Conservation (phyloP, 116 monocot species). For the Dioscorea cayenensis region DNA sequence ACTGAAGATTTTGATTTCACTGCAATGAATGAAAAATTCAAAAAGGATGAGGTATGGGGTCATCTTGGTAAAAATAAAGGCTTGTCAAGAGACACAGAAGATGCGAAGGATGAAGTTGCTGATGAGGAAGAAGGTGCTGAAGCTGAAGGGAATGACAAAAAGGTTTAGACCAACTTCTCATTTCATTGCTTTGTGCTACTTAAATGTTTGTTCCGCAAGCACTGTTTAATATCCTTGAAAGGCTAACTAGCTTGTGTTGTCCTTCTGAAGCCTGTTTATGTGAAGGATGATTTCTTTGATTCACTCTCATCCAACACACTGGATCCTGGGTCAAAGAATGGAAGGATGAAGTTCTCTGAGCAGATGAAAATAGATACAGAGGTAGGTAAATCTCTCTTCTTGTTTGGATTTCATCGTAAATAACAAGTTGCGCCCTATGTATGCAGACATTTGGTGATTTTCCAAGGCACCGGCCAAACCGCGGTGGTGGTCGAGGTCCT, state of each 20-base stretch:
- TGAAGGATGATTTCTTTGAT: conserved; percentile 81
- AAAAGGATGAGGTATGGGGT: conserved; percentile 88
- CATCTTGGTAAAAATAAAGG: conserved; percentile 60
- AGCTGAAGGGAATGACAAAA: conserved; percentile 11
- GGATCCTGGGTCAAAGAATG: conserved; percentile 23
- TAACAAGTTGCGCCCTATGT: not conserved
- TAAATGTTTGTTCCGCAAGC: not conserved
- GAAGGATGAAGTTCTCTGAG: conserved; percentile 56
- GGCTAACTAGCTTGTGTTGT: conserved; percentile 1
- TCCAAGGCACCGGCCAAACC: conserved; percentile 21
- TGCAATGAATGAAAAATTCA: conserved; percentile 88
- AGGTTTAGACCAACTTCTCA: conserved; percentile 16
- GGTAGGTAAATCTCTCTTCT: conserved; percentile 15
- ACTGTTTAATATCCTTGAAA: not conserved
- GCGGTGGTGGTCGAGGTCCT: conserved; percentile 38
- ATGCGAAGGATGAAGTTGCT: conserved; percentile 25
- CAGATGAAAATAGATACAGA: conserved; percentile 65
- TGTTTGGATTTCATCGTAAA: not conserved
- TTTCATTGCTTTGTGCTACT: not conserved
- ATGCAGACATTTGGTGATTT: conserved; percentile 62
- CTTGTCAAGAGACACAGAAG: conserved; percentile 27
- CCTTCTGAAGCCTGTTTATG: conserved; percentile 48
- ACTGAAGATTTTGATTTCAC: conserved; percentile 79
- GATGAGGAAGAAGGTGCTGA: conserved; percentile 32
- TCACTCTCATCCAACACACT: conserved; percentile 49